Conservation (phyloP, 176 grass and related monocot species). For the Areca catechu region DNA sequence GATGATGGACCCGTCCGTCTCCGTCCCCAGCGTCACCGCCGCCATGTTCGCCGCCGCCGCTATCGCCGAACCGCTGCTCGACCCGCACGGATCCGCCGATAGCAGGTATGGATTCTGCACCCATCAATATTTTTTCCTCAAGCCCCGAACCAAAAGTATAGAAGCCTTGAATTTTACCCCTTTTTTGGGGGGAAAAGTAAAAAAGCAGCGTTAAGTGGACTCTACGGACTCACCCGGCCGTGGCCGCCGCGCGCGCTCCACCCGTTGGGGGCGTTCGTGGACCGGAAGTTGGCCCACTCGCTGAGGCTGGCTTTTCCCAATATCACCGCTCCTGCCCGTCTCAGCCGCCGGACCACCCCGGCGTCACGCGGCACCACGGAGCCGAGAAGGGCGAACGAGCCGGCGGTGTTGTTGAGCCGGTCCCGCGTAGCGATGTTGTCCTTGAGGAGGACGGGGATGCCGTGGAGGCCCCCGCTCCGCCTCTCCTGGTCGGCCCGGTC, state of each 20-base stretch:
- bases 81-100: constrained; percentile 27
- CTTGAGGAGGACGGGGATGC: constrained; percentile 58
- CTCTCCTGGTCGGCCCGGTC: constrained; percentile 27
- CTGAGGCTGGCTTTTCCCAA: constrained; percentile 52
- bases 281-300: constrained; percentile 54
- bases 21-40: constrained; percentile 61
- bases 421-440: constrained; percentile 56
- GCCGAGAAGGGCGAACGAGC: constrained; percentile 53
- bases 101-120: constrained; percentile 52
- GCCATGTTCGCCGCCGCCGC: constrained; percentile 52
- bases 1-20: constrained; percentile 60
- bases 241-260: constrained; percentile 53
- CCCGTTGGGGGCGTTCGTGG: background rate
- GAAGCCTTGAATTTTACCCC: too few species aligned
- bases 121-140: too few species aligned
- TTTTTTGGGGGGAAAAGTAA: too few species aligned
- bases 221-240: constrained; percentile 26
- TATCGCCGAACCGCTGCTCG: constrained; percentile 47
- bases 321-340: constrained; percentile 45
- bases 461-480: constrained; percentile 26
- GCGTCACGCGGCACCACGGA: constrained; percentile 36
- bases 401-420: constrained; percentile 58
- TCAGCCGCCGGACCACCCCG: constrained; percentile 36
- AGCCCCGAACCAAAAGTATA: too few species aligned
- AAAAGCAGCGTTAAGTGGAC: too few species aligned